These are phyloP conservation scores for Colletotrichum tofieldiae DNA, from an alignment of 2,329 filamentous ascomycete genomes.

Conservation along the genomic window DNA sequence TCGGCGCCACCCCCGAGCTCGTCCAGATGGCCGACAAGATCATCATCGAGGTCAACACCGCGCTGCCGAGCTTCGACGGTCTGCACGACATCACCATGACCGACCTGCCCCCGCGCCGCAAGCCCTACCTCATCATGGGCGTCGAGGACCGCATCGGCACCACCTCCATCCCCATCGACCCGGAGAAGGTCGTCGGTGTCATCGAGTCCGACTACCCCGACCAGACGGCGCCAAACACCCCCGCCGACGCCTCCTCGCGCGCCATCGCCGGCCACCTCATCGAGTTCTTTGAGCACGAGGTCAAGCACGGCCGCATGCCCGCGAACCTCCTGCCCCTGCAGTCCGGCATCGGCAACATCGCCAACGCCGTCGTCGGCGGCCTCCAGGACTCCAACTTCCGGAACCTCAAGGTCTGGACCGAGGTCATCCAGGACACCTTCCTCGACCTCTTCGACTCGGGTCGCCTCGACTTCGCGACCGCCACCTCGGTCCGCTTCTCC, in stretches of 20 bases:
- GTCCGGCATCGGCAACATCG: conserved; percentile 93
- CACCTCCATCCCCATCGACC: conserved; percentile 86
- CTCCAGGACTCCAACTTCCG: conserved; percentile 86
- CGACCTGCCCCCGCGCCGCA: conserved; percentile 84
- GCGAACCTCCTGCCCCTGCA: conserved; percentile 85
- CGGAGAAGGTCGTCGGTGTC: conserved; percentile 87
- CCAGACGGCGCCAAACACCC: conserved; percentile 79
- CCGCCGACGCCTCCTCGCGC: conserved; percentile 80
- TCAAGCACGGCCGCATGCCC: conserved; percentile 82
- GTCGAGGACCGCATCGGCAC: conserved; percentile 91
- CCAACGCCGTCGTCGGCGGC: conserved; percentile 91
- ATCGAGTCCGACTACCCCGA: conserved; percentile 90
- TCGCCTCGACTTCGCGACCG: conserved; percentile 89
- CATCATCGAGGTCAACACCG: conserved; percentile 93
- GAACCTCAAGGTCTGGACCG: conserved; percentile 93
- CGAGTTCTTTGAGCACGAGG: conserved; percentile 88
- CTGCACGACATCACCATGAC: conserved; percentile 93
- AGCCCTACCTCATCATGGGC: conserved; percentile 88
- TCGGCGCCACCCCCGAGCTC: conserved; percentile 88
- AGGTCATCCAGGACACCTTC: conserved; percentile 94
- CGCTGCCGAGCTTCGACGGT: conserved; percentile 87
- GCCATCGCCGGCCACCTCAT: conserved; percentile 86
- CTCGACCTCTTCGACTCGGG: conserved; percentile 92
- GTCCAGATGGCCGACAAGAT: conserved; percentile 93
- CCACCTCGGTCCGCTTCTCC: conserved; percentile 91